Evolutionary conservation across 2,329 filamentous ascomycete species (phyloP).

Genomic region (Cladophialophora yegresii): DNA sequence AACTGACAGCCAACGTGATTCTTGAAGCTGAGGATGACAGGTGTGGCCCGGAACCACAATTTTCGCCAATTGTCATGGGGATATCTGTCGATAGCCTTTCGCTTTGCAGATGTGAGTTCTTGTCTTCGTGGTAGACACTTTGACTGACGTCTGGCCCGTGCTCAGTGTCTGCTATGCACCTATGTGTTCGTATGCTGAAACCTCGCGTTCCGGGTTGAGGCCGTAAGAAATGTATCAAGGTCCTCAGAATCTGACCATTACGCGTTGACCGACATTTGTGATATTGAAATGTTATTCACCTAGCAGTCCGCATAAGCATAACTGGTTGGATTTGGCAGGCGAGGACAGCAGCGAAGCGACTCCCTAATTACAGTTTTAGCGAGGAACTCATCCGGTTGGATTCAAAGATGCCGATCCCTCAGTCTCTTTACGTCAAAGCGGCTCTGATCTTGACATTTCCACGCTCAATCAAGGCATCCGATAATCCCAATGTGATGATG

Average conservation of each 20-base stretch:
- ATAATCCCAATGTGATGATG: background rate
- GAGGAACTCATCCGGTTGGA: background rate
- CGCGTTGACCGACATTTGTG: background rate
- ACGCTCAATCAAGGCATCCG: background rate
- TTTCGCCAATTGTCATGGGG: background rate
- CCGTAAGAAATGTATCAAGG: background rate
- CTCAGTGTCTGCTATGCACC: background rate
- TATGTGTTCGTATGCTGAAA: background rate
- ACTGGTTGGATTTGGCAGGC: background rate
- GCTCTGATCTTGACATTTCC: background rate
- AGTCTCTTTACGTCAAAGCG: conserved; percentile 4
- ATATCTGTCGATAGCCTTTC: background rate
- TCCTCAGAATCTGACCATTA: background rate
- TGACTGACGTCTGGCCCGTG: background rate
- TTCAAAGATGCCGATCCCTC: conserved; percentile 8
- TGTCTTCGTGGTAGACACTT: background rate
- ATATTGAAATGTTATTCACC: background rate
- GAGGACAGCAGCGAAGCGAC: background rate
- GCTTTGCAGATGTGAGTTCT: background rate
- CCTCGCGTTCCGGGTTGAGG: background rate
- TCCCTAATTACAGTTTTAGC: background rate
- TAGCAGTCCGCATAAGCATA: background rate
- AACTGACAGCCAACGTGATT: background rate
- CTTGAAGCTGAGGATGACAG: background rate
- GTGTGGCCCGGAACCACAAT: background rate